Evolutionary conservation across 2,329 filamentous ascomycete genomes (phyloP).

Genomic region (Aspergillus neoniger): DNA sequence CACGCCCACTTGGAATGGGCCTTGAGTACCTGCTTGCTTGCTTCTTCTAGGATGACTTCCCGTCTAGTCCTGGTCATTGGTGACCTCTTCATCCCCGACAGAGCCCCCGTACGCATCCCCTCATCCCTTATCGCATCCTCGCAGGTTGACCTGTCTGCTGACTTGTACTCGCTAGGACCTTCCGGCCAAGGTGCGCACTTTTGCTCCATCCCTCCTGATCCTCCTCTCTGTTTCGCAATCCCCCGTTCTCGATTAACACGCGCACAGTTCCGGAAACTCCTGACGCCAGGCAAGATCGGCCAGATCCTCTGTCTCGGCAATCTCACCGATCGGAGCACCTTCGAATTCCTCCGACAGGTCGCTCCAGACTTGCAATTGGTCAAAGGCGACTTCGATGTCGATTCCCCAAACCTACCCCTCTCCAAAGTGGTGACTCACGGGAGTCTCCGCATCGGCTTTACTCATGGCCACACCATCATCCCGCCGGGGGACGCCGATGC

Average conservation of each 20-base stretch:
- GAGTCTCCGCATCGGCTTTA: conserved; percentile 68
- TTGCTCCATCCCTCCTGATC: conserved; percentile 5
- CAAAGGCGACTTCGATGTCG: conserved; percentile 69
- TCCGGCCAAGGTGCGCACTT: conserved; percentile 71
- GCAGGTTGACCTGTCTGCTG: conserved; percentile 18
- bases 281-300: conserved; percentile 79
- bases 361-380: conserved; percentile 72
- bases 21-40: conserved; percentile 26
- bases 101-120: conserved; percentile 65
- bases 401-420: conserved; percentile 64
- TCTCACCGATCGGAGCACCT: conserved; percentile 76
- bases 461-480: conserved; percentile 71
- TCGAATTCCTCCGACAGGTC: conserved; percentile 76
- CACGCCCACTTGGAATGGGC: conserved; percentile 27
- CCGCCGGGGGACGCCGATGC: conserved; percentile 67
- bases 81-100: conserved; percentile 90
- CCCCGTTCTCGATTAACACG: conserved; percentile 16
- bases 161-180: conserved; percentile 61
- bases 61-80: conserved; percentile 89
- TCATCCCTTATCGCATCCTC: conserved; percentile 1
- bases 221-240: conserved; percentile 7
- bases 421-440: conserved; percentile 72
- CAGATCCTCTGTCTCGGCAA: conserved; percentile 80
- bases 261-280: conserved; percentile 77
- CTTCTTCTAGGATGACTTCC: conserved; percentile 63